phyloP scores from a whole-genome alignment of 352 stramenopile species.

The Globisporangium viniferum region DNA sequence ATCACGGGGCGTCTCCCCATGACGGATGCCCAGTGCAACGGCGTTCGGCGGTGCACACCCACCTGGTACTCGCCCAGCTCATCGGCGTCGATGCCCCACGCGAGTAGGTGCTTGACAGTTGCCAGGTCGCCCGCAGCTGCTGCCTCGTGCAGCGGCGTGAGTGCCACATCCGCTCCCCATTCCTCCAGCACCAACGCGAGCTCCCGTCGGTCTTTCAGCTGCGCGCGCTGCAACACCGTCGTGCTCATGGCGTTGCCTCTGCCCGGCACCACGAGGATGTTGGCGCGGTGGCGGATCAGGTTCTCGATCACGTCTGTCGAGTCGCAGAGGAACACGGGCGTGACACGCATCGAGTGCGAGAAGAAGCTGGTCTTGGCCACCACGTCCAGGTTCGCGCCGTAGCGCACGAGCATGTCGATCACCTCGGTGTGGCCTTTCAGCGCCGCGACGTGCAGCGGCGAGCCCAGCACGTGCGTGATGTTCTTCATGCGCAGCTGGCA shows the following conservation, averaged over 20 bases:
- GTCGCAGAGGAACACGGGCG: conserved; percentile 72
- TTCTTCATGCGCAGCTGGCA: conserved; percentile 62
- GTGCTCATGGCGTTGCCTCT: conserved; percentile 61
- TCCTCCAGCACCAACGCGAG: conserved; percentile 58
- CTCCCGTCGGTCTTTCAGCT: conserved; percentile 55
- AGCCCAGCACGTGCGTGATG: conserved; percentile 60
- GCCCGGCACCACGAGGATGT: conserved; percentile 64
- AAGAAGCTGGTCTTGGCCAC: conserved; percentile 64
- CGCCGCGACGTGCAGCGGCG: conserved; percentile 70
- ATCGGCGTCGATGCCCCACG: conserved; percentile 50
- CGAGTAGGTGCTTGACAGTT: conserved; percentile 51
- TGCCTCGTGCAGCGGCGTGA: conserved; percentile 73
- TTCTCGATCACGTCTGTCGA: conserved; percentile 63
- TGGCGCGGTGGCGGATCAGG: conserved; percentile 62
- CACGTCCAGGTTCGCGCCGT: conserved; percentile 58
- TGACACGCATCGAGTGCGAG: conserved; percentile 59
- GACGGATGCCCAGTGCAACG: conserved; percentile 73
- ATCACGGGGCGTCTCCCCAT: conserved; percentile 61
- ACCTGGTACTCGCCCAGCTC: conserved; percentile 70
- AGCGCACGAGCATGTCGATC: conserved; percentile 55
- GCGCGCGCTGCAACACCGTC: conserved; percentile 68
- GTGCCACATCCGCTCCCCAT: conserved; percentile 72
- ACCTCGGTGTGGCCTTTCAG: conserved; percentile 58
- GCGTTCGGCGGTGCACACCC: conserved; percentile 54
- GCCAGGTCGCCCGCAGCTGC: conserved; percentile 52